Base-by-base conservation (phyloP, 345 rosid species). In the Acer saccharum region DNA sequence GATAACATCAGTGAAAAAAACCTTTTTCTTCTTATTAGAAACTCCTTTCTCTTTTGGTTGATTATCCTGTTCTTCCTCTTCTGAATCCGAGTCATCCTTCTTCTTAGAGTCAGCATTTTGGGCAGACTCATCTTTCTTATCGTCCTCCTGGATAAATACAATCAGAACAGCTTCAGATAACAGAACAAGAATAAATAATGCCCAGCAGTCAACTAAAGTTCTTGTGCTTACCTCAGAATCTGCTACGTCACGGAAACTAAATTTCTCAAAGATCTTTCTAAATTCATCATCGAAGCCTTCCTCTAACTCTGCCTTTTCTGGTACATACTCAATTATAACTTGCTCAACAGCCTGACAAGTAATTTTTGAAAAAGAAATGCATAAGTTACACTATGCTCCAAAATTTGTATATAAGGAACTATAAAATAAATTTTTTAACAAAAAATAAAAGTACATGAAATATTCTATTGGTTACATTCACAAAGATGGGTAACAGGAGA, bases 11-110 rank as follows among this genome's bases (percentile, higher is more conserved):
- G 48, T 20, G 21, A 66, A 82, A 39, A 13, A 16, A 62, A 94
- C 97, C 97, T 92, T 94, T 78, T 88, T 89, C 90, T 86, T 91
- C 89, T 94, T 97, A 77, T 94, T 97, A 17, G 99, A 97, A 55
- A 88, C 41, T 41, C 92, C 98, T 68, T 88, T 94, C 84, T 93
- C 99, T 85, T 87, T 97, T 70, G 83, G 93, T 29, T 81, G 84
- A 65, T 88, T 82, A 70, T 90, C 93, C 75, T 87, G 91, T 39
- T 91, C 98, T 62, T 93, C 98, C 67, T 89, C 94, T 12, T 90
- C 99, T 1, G 91, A 87, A 76, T 94, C 98, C 0, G 96, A 93
- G 77, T 90, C 94, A 41, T 32, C 81, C 75, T 90, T 88, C 86
- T 94, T 91, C 74, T 87, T 92, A 1, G 80, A 44, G 14, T 86